Conservation (phyloP, 1,139 yeast species). For the Kazachstania sp. region DNA sequence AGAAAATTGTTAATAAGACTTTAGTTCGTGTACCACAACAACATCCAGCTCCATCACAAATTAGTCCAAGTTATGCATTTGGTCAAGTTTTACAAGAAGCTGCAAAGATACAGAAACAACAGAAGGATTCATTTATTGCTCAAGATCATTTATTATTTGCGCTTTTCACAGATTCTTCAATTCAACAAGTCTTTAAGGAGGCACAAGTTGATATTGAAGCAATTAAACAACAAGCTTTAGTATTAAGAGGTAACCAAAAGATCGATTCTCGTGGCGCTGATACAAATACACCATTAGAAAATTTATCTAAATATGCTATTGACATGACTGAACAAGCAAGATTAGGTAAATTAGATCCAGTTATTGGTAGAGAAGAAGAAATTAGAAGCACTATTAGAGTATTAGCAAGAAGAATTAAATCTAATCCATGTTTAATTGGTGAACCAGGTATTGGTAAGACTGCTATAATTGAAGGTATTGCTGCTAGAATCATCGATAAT, state of each 20-base stretch:
- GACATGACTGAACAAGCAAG: conserved; percentile 91
- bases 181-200: conserved; percentile 69
- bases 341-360: conserved; percentile 94
- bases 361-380: conserved; percentile 97
- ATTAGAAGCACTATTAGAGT: conserved; percentile 91
- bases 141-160: conserved; percentile 91
- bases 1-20: conserved; percentile 69
- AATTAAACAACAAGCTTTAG: conserved; percentile 70
- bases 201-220: conserved; percentile 60
- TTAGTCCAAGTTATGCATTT: conserved; percentile 61
- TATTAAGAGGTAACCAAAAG: conserved; percentile 81
- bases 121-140: conserved; percentile 84
- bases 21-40: conserved; percentile 82
- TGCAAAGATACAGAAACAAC: conserved; percentile 68
- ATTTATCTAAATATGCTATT: conserved; percentile 78
- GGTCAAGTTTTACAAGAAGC: conserved; percentile 65
- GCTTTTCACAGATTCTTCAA: conserved; percentile 64
- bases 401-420: conserved; percentile 88
- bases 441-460: conserved; percentile 99
- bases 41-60: conserved; percentile 73
- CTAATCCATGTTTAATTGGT: conserved; percentile 94
- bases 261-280: conserved; percentile 94
- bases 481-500: conserved; percentile 90
- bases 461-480: conserved; percentile 95
- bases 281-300: conserved; percentile 75